Percentiles rank a stretch among this genome's conserved stretches.
phyloP scores from a whole-genome alignment of 495 filamentous ascomycete genomes.

The Neurospora tetrasperma region DNA sequence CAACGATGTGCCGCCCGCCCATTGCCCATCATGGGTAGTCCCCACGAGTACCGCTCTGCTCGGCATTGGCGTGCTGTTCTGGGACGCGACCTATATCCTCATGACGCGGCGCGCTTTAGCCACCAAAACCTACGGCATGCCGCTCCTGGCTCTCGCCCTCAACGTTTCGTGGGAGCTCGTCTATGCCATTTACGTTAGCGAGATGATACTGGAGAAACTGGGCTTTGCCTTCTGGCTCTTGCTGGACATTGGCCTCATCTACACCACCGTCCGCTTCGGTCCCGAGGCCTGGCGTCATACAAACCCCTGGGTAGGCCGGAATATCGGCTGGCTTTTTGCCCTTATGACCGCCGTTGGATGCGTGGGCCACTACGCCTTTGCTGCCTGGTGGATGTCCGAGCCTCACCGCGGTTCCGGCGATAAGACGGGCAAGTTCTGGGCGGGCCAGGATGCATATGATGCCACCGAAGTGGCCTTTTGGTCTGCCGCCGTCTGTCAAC shows the following conservation, averaged over 20 bases:
- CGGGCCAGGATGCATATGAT: slow-evolving; percentile 26
- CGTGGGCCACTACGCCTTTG: slow-evolving; percentile 22
- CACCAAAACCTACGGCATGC: slow-evolving; percentile 37
- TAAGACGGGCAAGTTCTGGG: slow-evolving; percentile 28
- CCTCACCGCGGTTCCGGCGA: slow-evolving; percentile 13
- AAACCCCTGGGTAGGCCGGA: slow-evolving; percentile 23
- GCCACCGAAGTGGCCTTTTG: slow-evolving; percentile 37
- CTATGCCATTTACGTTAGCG: slow-evolving; percentile 30
- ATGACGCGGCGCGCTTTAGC: slow-evolving; percentile 26
- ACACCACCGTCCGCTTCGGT: slow-evolving; percentile 26
- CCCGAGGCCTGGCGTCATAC: slow-evolving; percentile 22
- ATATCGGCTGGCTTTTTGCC: slow-evolving; percentile 24
- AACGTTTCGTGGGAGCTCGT: slow-evolving; percentile 39
- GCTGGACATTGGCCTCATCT: slow-evolving; percentile 32
- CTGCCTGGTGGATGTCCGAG: slow-evolving; percentile 29
- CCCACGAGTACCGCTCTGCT: slow-evolving; percentile 27
- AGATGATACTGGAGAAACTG: slow-evolving; percentile 25
- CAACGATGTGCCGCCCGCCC: slow-evolving; percentile 28
- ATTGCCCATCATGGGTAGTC: slow-evolving; percentile 25
- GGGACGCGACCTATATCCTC: slow-evolving; percentile 34
- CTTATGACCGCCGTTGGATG: slow-evolving; percentile 18
- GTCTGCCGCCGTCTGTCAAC: slow-evolving; percentile 22
- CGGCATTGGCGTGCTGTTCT: slow-evolving; percentile 28
- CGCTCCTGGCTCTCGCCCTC: slow-evolving; percentile 30
- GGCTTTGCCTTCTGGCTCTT: slow-evolving; percentile 34